These are phyloP conservation scores for Gossypium raimondii DNA, from an alignment of 345 rosid genomes.

Conservation along the genomic window DNA sequence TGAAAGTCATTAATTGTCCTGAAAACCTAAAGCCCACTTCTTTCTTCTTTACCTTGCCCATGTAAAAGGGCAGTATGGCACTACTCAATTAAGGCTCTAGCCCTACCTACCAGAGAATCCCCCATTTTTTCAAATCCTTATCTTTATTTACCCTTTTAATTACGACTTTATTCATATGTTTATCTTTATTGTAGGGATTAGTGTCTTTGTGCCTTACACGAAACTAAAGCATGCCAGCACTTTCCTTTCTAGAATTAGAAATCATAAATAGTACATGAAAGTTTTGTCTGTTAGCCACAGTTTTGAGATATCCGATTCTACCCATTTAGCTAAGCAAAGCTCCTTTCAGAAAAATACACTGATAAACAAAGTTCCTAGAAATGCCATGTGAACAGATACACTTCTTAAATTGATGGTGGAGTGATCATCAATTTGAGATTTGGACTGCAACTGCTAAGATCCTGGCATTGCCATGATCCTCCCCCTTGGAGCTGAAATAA, in stretches of 20 bases:
- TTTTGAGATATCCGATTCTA: not conserved
- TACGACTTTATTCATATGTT: not conserved
- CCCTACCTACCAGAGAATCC: constrained; percentile 12
- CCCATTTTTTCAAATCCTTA: constrained; percentile 3
- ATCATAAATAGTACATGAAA: not conserved
- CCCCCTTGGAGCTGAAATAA: constrained; percentile 6
- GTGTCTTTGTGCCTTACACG: constrained; percentile 7
- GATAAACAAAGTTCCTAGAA: constrained; percentile 5
- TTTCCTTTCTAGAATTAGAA: constrained; percentile 1
- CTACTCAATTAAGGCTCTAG: not conserved
- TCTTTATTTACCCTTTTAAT: not conserved
- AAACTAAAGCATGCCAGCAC: not conserved
- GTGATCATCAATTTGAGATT: not conserved
- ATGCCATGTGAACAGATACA: constrained; percentile 15
- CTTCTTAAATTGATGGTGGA: not conserved
- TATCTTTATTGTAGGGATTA: not conserved
- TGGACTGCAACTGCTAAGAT: constrained; percentile 8
- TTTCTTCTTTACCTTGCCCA: not conserved
- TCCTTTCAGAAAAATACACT: not conserved
- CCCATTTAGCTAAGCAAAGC: not conserved
- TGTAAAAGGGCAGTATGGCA: not conserved
- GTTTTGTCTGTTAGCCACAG: constrained; percentile 14
- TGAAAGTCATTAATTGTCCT: not conserved
- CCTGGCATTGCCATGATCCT: constrained; percentile 8
- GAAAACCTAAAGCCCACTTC: not conserved